Base-by-base conservation (phyloP, 2,329 filamentous ascomycete genomes). In the Fusarium tuaranense region DNA sequence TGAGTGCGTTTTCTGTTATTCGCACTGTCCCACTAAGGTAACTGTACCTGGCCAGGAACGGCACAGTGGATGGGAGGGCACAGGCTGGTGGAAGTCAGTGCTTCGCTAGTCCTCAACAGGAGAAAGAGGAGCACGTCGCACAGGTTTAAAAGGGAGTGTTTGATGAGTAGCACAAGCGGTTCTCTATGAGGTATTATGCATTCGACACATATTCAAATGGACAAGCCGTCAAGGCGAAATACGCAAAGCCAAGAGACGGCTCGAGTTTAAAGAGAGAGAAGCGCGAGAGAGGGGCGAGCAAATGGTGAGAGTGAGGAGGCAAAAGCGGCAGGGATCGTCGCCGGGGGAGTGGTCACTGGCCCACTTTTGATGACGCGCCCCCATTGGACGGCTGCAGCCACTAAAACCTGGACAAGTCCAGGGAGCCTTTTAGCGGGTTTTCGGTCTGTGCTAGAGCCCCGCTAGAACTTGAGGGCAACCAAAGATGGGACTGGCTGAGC, bases 361-460 rank as follows among this genome's bases (percentile, higher is more conserved):
- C 66, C 53, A 12, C 30, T 60, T 65, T 38, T 38, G 51, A 58
- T 39, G 20, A 67, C 62, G 41, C 14, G 27, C 27, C 22, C 32
- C 38, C 20, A 70, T 65, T 75, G 70, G 69, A n/a, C 62, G 38
- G 22, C 36, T 75, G 72, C 72, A 75, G 72, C 72, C 72, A 74
- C 63, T 70, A 59, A 67, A 75, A 65, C 69, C 51, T 74, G 62
- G 38, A 64, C 59, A 69, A 75, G 69, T 63, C 62, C 61, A 64
- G 60, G 41, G 60, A 57, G 48, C 46, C 63, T n/a, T 53, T 53
- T 27, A 74, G 72, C 74, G 72, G 72, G 32, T 48, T 55, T 68
- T 51, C 39, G 38, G 38, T 57, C 57, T 18, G 16, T 27, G 16
- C 57, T 74, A 62, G 60, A 51, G 39, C 59, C 53, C 51, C 60